These are phyloP conservation scores for Fusarium algeriense DNA, from an alignment of 2,329 filamentous ascomycete genomes.

Conservation along the genomic window DNA sequence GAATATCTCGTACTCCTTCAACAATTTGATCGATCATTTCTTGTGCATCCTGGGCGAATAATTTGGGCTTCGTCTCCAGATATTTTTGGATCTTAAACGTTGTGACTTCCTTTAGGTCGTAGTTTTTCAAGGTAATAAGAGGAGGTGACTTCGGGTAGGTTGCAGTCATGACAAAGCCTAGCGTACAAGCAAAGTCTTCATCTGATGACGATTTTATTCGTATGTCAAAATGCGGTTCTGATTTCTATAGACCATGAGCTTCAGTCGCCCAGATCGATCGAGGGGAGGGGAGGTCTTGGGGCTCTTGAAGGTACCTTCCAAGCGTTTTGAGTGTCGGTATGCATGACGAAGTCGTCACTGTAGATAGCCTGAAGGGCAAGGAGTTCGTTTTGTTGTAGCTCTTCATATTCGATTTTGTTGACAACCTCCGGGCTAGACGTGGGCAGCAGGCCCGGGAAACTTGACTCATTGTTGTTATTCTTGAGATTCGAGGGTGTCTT, in stretches of 20 bases:
- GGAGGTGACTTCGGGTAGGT: conserved; percentile 91
- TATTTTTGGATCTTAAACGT: conserved; percentile 76
- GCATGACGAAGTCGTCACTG: conserved; percentile 85
- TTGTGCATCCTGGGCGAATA: conserved; percentile 65
- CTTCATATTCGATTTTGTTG: conserved; percentile 76
- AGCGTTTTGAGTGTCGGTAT: conserved; percentile 76
- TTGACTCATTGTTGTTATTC: conserved; percentile 61
- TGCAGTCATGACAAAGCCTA: conserved; percentile 86
- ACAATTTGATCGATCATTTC: conserved; percentile 76
- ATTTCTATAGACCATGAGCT: conserved; percentile 67
- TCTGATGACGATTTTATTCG: conserved; percentile 80
- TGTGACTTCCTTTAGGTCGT: conserved; percentile 76
- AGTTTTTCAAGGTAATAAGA: conserved; percentile 75
- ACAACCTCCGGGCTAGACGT: conserved; percentile 54
- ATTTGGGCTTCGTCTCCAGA: conserved; percentile 68
- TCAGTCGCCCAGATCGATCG: conserved; percentile 10
- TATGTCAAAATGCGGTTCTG: conserved; percentile 86
- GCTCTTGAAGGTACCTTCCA: conserved; percentile 78
- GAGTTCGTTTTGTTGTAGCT: conserved; percentile 89
- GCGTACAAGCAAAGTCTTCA: conserved; percentile 74
- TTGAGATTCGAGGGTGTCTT: conserved; percentile 61
- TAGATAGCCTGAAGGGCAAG: conserved; percentile 90
- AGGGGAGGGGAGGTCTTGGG: conserved; percentile 4
- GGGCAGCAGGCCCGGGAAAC: conserved; percentile 64
- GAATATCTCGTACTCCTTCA: conserved; percentile 76